Evolutionary conservation across 2,329 filamentous ascomycete species (phyloP).

Genomic region (Zasmidium citrigriseum): DNA sequence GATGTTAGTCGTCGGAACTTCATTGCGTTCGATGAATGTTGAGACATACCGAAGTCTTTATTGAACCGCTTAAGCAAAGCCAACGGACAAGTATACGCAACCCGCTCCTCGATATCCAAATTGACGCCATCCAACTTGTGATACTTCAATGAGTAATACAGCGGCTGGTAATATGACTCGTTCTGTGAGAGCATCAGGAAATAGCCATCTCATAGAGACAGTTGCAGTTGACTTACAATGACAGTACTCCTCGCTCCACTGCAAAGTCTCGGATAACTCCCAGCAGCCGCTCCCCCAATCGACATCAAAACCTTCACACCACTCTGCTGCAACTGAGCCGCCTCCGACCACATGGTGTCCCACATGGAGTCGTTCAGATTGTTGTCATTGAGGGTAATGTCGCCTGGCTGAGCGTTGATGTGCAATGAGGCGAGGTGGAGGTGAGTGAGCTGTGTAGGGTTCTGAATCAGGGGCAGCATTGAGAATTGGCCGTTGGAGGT

Average conservation of each 20-base stretch:
- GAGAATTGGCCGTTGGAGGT: constrained; percentile 26
- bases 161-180: constrained; percentile 27
- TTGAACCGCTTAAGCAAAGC: constrained; percentile 27
- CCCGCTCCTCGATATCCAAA: constrained; percentile 33
- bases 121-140: constrained; percentile 31
- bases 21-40: too few relatives aligned
- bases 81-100: constrained; percentile 26
- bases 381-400: constrained; percentile 33
- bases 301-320: constrained; percentile 35
- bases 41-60: constrained; percentile 25
- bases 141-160: constrained; percentile 26
- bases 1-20: neutral
- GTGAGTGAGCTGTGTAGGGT: constrained; percentile 31
- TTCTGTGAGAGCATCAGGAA: constrained; percentile 14
- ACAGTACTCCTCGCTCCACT: constrained; percentile 12
- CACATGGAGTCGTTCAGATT: constrained; percentile 25
- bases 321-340: constrained; percentile 22
- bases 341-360: constrained; percentile 29
- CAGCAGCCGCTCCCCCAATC: constrained; percentile 30
- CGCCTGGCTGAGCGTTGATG: constrained; percentile 27
- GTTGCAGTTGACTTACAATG: constrained; percentile 10
- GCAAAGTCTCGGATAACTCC: constrained; percentile 29
- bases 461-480: constrained; percentile 27
- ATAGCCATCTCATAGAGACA: neutral
- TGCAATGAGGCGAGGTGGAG: constrained; percentile 32